Evolutionary conservation across 2,329 filamentous ascomycete genomes (phyloP).

Genomic region (Myotisia sp.): DNA sequence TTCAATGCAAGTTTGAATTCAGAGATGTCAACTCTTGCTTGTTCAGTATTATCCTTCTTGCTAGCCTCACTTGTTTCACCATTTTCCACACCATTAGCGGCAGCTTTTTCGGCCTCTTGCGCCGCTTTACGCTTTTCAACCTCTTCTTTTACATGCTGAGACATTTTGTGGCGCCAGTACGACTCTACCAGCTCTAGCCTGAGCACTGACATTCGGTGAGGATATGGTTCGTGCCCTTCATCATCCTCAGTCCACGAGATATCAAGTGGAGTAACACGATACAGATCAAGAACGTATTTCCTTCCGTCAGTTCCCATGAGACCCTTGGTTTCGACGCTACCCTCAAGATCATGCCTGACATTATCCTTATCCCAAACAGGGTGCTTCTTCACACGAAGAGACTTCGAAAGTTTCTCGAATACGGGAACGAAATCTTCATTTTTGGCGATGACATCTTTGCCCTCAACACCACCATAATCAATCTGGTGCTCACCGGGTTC

Average conservation of each 20-base stretch:
- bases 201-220: constrained; percentile 90
- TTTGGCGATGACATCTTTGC: constrained; percentile 84
- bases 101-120: constrained; percentile 22
- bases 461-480: constrained; percentile 94
- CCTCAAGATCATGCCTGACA: constrained; percentile 78
- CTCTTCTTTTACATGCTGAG: constrained; percentile 73
- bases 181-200: constrained; percentile 79
- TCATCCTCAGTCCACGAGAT: constrained; percentile 78
- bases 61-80: constrained; percentile 29
- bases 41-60: constrained; percentile 29
- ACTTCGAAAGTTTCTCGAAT: constrained; percentile 82
- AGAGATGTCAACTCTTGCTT: constrained; percentile 68
- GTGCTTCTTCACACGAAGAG: constrained; percentile 84
- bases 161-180: constrained; percentile 71
- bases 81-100: constrained; percentile 16
- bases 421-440: constrained; percentile 71
- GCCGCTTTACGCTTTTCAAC: constrained; percentile 47
- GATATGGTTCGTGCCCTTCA: constrained; percentile 51
- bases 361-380: constrained; percentile 95
- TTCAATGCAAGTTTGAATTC: constrained; percentile 82
- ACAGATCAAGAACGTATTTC: constrained; percentile 94
- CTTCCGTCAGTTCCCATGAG: constrained; percentile 91
- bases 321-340: constrained; percentile 94
- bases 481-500: constrained; percentile 97
- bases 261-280: constrained; percentile 85